Conservation (phyloP, 2,329 filamentous ascomycete genomes). For the Fusarium albidum region DNA sequence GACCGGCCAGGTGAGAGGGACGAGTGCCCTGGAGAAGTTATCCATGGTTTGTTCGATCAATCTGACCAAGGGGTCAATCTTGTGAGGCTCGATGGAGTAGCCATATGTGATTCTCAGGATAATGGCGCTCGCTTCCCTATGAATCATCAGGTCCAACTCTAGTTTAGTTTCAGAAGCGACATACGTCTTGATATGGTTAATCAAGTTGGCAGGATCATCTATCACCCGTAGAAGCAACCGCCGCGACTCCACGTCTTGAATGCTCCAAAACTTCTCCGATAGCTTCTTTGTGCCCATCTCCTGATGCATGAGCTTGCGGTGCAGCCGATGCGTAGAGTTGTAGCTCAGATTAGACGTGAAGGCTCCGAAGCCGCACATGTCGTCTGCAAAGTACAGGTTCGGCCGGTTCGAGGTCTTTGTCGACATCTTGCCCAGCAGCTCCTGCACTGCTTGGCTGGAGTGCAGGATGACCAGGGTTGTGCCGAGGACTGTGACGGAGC, state of each 20-base stretch:
- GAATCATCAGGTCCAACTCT: not conserved
- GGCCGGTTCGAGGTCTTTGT: conserved; percentile 46
- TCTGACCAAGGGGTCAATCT: conserved; percentile 41
- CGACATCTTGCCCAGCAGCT: conserved; percentile 48
- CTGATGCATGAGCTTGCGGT: conserved; percentile 43
- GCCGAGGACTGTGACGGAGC: conserved; percentile 51
- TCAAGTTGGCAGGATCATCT: conserved; percentile 28
- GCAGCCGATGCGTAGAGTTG: conserved; percentile 24
- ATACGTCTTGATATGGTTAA: conserved; percentile 42
- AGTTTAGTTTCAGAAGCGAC: not conserved
- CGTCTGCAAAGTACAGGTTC: conserved; percentile 24
- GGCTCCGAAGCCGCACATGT: conserved; percentile 36
- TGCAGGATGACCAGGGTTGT: conserved; percentile 52
- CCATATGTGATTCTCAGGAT: conserved; percentile 43
- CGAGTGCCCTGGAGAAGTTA: conserved; percentile 39
- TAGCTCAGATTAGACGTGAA: conserved; percentile 30
- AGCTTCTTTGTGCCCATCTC: conserved; percentile 38
- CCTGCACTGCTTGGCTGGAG: conserved; percentile 44
- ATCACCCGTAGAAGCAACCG: conserved; percentile 37
- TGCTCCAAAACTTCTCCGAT: conserved; percentile 21
- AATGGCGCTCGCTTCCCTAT: conserved; percentile 41
- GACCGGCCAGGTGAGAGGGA: conserved; percentile 45
- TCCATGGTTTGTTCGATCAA: conserved; percentile 42
- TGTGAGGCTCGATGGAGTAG: conserved; percentile 43
- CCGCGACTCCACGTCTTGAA: conserved; percentile 40